A percentile compares a stretch with the other conserved stretches of the same genome.
Evolutionary conservation across 768 basidiomycete species (phyloP).

Genomic region (Suillus brevipes): DNA sequence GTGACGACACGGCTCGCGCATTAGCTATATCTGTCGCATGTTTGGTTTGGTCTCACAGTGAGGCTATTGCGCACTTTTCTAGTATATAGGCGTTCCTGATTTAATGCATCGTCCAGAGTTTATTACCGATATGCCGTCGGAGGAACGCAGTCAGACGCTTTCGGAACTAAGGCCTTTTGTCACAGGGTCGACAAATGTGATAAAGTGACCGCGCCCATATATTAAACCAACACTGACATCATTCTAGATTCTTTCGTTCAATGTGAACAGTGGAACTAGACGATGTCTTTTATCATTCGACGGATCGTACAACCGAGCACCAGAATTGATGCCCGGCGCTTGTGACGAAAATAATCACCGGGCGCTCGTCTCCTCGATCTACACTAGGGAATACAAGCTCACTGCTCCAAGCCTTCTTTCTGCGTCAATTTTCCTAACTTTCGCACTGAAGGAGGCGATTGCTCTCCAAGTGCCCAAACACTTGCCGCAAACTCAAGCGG

Average conservation of each 20-base stretch:
- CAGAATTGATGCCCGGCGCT: constrained; percentile 4
- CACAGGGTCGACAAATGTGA: constrained; percentile 27
- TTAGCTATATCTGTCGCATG: constrained; percentile 35
- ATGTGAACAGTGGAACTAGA: constrained; percentile 29
- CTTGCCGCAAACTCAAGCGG: constrained; percentile 48
- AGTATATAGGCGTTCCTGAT: constrained; percentile 26
- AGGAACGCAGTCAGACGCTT: constrained; percentile 43
- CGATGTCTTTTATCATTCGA: constrained; percentile 22
- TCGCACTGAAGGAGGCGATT: constrained; percentile 49
- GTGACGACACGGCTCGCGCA: constrained; percentile 19
- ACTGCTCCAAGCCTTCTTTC: constrained; percentile 39
- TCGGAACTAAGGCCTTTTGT: constrained; percentile 43
- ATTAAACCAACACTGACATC: constrained; percentile 17
- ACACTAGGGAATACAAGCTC: constrained; percentile 23
- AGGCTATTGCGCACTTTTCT: constrained; percentile 28
- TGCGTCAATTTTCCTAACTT: constrained; percentile 53
- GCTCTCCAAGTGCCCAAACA: constrained; percentile 48
- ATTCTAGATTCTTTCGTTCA: constrained; percentile 23
- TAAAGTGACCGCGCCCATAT: constrained; percentile 16
- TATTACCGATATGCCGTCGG: constrained; percentile 38
- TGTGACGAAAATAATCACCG: constrained; percentile 6
- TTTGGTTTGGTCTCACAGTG: constrained; percentile 39
- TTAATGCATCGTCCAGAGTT: constrained; percentile 32
- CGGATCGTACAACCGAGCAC: constrained; percentile 23
- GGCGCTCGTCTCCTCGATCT: constrained; percentile 13